phyloP scores from a whole-genome alignment of 257 asterid species.

The Lithospermum erythrorhizon region DNA sequence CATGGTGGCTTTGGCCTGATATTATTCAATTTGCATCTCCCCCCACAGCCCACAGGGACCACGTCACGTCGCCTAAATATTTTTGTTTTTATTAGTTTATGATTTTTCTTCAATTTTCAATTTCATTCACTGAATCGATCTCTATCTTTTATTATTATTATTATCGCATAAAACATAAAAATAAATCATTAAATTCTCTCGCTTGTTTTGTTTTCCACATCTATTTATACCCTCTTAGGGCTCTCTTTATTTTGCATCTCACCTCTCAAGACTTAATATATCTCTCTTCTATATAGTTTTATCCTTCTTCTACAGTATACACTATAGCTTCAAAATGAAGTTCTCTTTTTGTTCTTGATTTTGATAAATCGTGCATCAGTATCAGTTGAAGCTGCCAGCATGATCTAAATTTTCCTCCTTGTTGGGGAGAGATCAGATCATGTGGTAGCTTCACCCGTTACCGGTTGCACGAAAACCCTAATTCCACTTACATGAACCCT shows the following conservation, averaged over 20 bases:
- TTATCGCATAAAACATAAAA: not conserved
- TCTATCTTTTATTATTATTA: constrained; percentile 24
- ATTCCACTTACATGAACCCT: constrained; percentile 15
- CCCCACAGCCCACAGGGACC: constrained; percentile 18
- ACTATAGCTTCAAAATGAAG: too few relatives aligned
- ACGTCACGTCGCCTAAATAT: constrained; percentile 11
- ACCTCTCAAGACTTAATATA: constrained; percentile 1
- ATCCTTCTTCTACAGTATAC: too few relatives aligned
- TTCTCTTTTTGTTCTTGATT: constrained; percentile 7
- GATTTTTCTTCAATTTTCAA: constrained; percentile 5
- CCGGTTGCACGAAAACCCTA: constrained; percentile 16
- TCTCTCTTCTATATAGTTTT: constrained; percentile 9
- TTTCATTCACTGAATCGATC: constrained; percentile 21
- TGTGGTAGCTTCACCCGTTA: constrained; percentile 29
- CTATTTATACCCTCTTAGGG: constrained; percentile 24
- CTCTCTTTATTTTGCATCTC: constrained; percentile 9
- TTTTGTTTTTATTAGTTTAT: constrained; percentile 19
- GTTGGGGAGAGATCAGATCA: constrained; percentile 27
- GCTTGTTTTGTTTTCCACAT: constrained; percentile 8
- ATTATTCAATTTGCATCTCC: constrained; percentile 36
- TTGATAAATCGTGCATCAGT: constrained; percentile 9
- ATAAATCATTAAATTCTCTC: not conserved
- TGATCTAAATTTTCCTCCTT: constrained; percentile 22
- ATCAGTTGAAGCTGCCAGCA: constrained; percentile 35
- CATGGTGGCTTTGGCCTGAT: constrained; percentile 41